A percentile compares a stretch with the other conserved stretches of the same genome.
These are phyloP conservation scores for Oropetium thomaeum DNA, from an alignment of 176 grass and related monocot species.

Conservation along the genomic window DNA sequence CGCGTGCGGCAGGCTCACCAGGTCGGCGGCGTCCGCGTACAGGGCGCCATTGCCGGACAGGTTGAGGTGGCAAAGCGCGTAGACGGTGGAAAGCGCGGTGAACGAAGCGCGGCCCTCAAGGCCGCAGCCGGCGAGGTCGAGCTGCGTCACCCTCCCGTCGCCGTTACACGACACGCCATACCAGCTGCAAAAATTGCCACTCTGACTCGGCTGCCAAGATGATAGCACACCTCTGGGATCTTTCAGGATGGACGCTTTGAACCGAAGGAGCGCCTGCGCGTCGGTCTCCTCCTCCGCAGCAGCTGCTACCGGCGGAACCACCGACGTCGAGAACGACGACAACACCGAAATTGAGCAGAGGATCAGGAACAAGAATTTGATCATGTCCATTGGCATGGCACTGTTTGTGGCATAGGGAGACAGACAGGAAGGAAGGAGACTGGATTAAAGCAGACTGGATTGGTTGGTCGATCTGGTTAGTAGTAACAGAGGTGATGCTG, in stretches of 20 bases:
- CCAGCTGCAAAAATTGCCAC: constrained; percentile 51
- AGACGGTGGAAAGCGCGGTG: constrained; percentile 35
- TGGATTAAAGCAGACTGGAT: neutral
- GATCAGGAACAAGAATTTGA: constrained; percentile 30
- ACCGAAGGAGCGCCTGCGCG: constrained; percentile 53
- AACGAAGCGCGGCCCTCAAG: constrained; percentile 47
- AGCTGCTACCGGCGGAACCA: neutral
- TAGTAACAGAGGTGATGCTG: neutral
- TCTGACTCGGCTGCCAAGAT: constrained; percentile 39
- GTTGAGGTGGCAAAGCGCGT: constrained; percentile 55
- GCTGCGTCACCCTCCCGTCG: constrained; percentile 45
- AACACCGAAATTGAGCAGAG: constrained; percentile 1
- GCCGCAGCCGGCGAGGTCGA: constrained; percentile 54
- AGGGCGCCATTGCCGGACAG: constrained; percentile 62
- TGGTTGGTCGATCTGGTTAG: neutral
- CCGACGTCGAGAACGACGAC: neutral
- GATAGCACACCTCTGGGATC: constrained; percentile 54
- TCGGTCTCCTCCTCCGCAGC: constrained; percentile 9
- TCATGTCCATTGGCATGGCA: constrained; percentile 49
- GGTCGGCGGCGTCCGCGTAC: constrained; percentile 38
- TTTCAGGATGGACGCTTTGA: constrained; percentile 60
- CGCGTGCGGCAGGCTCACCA: constrained; percentile 39
- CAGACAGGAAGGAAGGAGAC: neutral
- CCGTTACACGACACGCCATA: constrained; percentile 62
- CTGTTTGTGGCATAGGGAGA: neutral